These are phyloP conservation scores for Lizonia empirigonia DNA, from an alignment of 2,329 filamentous ascomycete species.

Conservation along the genomic window DNA sequence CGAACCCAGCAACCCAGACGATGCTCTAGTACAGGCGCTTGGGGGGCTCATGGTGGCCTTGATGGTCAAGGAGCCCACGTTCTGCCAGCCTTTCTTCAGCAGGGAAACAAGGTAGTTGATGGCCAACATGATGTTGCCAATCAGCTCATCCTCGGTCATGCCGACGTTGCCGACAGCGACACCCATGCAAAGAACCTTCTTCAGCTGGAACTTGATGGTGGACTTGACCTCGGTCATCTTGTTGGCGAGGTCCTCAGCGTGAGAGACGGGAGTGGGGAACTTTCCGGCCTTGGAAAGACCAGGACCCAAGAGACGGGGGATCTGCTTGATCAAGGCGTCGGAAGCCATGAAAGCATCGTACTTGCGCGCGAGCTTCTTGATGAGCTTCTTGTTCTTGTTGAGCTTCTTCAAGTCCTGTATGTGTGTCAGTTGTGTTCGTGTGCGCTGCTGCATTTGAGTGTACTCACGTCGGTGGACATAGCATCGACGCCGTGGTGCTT, in stretches of 20 bases:
- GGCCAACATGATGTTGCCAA: slow-evolving; percentile 99
- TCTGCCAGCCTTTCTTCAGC: slow-evolving; percentile 99
- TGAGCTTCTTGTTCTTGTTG: slow-evolving; percentile 99
- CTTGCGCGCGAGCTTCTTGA: slow-evolving; percentile 99
- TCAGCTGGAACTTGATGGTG: slow-evolving; percentile 99
- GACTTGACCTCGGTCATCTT: slow-evolving; percentile 99
- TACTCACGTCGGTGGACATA: slow-evolving; percentile 81
- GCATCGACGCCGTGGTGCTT: slow-evolving; percentile 99
- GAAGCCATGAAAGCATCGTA: slow-evolving; percentile 99
- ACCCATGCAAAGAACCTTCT: slow-evolving; percentile 99
- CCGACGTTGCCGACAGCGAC: slow-evolving; percentile 98
- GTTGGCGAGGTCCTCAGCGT: slow-evolving; percentile 88
- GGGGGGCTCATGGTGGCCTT: slow-evolving; percentile 99
- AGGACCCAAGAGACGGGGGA: slow-evolving; percentile 95
- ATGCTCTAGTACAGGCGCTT: slow-evolving; percentile 88
- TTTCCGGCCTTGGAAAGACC: slow-evolving; percentile 76
- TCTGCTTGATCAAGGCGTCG: slow-evolving; percentile 98
- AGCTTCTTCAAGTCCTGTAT: slow-evolving; percentile 93
- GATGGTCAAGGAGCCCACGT: slow-evolving; percentile 99
- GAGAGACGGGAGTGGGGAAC: slow-evolving; percentile 98
- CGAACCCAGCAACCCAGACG: slow-evolving; percentile 22
- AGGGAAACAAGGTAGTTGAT: slow-evolving; percentile 99
- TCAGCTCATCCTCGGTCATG: slow-evolving; percentile 94
- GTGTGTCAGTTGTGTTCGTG: slow-evolving; percentile 10
- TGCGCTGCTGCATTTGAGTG: no score